These are phyloP conservation scores for Fagopyrum tataricum DNA, from an alignment of 148 eudicot species.

Conservation along the genomic window DNA sequence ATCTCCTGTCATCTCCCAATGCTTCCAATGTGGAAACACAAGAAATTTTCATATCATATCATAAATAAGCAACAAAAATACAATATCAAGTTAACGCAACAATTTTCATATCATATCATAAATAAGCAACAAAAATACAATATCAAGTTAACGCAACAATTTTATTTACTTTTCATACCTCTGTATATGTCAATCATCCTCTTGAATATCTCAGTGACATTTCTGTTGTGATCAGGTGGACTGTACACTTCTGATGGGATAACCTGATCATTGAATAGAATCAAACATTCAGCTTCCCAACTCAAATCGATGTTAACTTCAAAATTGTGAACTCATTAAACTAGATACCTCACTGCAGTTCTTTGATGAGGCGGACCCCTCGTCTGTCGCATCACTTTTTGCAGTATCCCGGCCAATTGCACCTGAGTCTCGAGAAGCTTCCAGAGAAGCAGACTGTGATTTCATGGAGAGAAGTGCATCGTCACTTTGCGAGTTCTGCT, in stretches of 20 bases:
- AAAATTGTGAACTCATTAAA: conserved; percentile 15
- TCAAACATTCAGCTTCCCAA: conserved; percentile 7
- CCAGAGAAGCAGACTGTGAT: conserved; percentile 28
- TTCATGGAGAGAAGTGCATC: conserved; percentile 24
- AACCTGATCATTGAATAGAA: conserved; percentile 28
- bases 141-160: neutral
- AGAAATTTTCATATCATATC: neutral
- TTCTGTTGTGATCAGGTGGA: conserved; percentile 82
- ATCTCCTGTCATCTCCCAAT: conserved; percentile 91
- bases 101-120: neutral
- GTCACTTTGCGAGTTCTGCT: conserved; percentile 18
- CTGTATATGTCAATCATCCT: conserved; percentile 78
- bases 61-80: neutral
- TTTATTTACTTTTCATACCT: conserved; percentile 30
- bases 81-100: neutral
- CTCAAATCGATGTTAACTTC: neutral
- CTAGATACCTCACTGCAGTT: conserved; percentile 23
- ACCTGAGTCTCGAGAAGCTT: conserved; percentile 23
- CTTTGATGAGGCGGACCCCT: conserved; percentile 19
- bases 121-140: neutral
- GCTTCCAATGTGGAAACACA: conserved; percentile 29
- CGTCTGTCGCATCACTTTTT: conserved; percentile 19
- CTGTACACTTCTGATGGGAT: conserved; percentile 36
- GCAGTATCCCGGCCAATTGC: conserved; percentile 23
- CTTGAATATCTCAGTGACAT: conserved; percentile 75